Base-by-base conservation (phyloP, 768 basidiomycete genomes). In the Suillus tomentosus region DNA sequence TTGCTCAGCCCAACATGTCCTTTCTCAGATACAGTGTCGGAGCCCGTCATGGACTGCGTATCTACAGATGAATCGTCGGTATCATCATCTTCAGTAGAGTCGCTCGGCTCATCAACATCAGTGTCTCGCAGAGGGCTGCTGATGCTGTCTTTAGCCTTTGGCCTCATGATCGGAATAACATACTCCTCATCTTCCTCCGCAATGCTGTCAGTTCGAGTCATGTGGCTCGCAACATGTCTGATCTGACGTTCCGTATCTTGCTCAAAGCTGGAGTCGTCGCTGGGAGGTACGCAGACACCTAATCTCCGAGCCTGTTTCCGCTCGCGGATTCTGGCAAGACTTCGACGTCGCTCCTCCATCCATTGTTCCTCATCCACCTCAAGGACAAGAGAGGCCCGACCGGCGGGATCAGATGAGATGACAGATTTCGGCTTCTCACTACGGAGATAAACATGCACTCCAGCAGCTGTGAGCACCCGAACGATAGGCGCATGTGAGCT, bases 401-500 rank as follows among this genome's bases (percentile, higher is more conserved):
- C 58, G 13, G 36, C 11, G 10, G 58, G 58, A 15, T 69, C 73
- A 1, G 42, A 3, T 3, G 55, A 45, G 3, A 67, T 47, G 1
- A 54, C 55, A 10, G 40, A 10, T 42, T 42, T 58, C 14, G 67
- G 27, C 47, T 68, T 72, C 54, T 77, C 76, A 3, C 70, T 69
- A 11, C 64, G 53, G 17, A 60, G 24, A 45, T 43, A 63, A 53
- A 77, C 37, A 6, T 70, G 65, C 13, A 82, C 73, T 1, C 88
- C 87, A 0, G 92, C 89, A 4, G 85, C 85, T 42, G 81, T 77
- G 45, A 95, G 83, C 19, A 94, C 86, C 39, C 85, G 84, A 58
- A 79, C 73, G 60, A 96, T 88, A 1, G 91, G 86, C 0, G 87
- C 86, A 68, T 97, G 95, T 5, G 85, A 85, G 51, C 87, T 84